These are phyloP conservation scores for Penicillium canescens DNA, from an alignment of 495 filamentous ascomycete genomes.

Conservation along the genomic window DNA sequence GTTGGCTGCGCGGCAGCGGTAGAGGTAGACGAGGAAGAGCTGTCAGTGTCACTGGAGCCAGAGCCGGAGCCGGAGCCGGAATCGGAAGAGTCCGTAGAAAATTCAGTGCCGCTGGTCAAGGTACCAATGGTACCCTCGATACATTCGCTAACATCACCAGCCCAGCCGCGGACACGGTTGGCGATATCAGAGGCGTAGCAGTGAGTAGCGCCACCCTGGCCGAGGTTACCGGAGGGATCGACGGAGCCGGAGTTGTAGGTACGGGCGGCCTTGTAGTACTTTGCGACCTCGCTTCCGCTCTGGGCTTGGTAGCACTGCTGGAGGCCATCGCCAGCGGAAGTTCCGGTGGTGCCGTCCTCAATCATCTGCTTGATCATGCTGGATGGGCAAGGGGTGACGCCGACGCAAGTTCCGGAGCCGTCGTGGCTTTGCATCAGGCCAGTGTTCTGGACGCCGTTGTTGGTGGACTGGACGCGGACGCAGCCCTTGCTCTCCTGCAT, in stretches of 20 bases:
- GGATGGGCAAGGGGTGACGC: constrained; percentile 45
- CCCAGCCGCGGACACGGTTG: constrained; percentile 56
- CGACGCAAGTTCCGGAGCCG: constrained; percentile 45
- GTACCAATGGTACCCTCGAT: constrained; percentile 7
- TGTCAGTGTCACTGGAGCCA: constrained; percentile 9
- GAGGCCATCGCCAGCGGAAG: constrained; percentile 43
- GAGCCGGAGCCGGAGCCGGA: constrained; percentile 8
- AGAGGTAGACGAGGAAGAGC: constrained; percentile 8
- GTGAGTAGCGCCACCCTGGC: constrained; percentile 49
- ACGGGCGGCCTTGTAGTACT: constrained; percentile 52
- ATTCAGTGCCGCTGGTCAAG: constrained; percentile 8
- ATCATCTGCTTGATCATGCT: constrained; percentile 50
- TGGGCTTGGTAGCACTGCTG: constrained; percentile 30
- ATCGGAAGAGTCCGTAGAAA: not conserved
- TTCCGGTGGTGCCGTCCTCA: constrained; percentile 44
- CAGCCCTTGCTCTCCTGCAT: constrained; percentile 63
- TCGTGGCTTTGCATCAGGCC: constrained; percentile 58
- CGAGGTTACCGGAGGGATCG: constrained; percentile 45
- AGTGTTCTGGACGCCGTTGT: constrained; percentile 48
- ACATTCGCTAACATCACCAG: constrained; percentile 25
- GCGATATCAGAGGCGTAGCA: constrained; percentile 60
- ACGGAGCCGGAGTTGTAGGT: constrained; percentile 61
- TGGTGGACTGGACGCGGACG: constrained; percentile 51
- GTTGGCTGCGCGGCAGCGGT: constrained; percentile 7
- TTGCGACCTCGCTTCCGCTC: constrained; percentile 29